phyloP scores from a whole-genome alignment of 805 yeast genomes.

The Spencermartinsiella europaea region DNA sequence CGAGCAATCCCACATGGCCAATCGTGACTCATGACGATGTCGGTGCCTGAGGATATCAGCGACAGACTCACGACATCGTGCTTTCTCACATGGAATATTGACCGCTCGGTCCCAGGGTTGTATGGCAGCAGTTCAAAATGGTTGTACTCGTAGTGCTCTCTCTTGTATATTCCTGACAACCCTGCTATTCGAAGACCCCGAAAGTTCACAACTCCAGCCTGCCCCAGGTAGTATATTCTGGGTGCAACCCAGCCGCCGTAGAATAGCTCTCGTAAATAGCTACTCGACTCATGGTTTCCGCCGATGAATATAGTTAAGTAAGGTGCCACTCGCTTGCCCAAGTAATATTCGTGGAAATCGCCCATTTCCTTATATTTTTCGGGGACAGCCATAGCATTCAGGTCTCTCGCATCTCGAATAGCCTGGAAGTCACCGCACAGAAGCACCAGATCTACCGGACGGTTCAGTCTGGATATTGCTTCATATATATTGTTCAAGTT shows the following conservation, averaged over 20 bases:
- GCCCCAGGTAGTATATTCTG: constrained; percentile 79
- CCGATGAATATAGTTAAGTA: constrained; percentile 79
- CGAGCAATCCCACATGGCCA: constrained; percentile 84
- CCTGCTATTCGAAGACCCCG: constrained; percentile 77
- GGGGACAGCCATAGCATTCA: constrained; percentile 72
- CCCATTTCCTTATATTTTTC: constrained; percentile 68
- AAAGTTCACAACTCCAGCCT: constrained; percentile 65
- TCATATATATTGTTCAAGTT: constrained; percentile 56
- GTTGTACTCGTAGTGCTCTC: constrained; percentile 40
- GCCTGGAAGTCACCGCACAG: constrained; percentile 94
- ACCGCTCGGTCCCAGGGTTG: constrained; percentile 41
- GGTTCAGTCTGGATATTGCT: constrained; percentile 21
- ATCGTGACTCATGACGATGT: constrained; percentile 76
- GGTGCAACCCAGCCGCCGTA: constrained; percentile 94
- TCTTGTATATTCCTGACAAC: constrained; percentile 75
- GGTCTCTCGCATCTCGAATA: constrained; percentile 56
- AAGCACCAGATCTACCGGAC: constrained; percentile 52
- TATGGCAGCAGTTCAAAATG: constrained; percentile 48
- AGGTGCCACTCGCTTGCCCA: constrained; percentile 59
- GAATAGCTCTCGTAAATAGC: constrained; percentile 63
- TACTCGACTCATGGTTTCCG: constrained; percentile 92
- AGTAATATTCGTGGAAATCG: constrained; percentile 72
- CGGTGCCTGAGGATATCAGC: constrained; percentile 38
- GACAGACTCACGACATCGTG: constrained; percentile 51
- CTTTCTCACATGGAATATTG: constrained; percentile 71